phyloP scores from a whole-genome alignment of 2,329 filamentous ascomycete genomes.

The Fusarium sp. region DNA sequence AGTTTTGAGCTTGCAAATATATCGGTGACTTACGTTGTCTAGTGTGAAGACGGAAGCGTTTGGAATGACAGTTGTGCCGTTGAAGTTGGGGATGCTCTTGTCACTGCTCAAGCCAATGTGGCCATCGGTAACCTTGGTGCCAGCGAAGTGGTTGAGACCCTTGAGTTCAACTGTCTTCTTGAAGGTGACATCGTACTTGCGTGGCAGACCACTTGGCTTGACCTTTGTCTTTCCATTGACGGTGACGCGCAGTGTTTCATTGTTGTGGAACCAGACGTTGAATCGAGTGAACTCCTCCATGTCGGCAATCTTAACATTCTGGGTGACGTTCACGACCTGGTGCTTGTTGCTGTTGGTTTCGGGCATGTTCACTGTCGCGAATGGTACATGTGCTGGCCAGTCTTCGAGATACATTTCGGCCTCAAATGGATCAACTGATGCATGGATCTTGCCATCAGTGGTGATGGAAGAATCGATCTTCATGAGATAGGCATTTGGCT shows the following conservation, averaged over 20 bases:
- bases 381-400: constrained; percentile 58
- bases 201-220: constrained; percentile 61
- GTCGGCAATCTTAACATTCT: constrained; percentile 60
- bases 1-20: background rate
- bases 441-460: constrained; percentile 63
- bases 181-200: constrained; percentile 63
- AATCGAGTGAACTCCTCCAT: constrained; percentile 63
- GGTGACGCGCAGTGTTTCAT: constrained; percentile 61
- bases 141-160: constrained; percentile 66
- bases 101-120: constrained; percentile 56
- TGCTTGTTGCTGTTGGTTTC: constrained; percentile 60
- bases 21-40: constrained; percentile 63
- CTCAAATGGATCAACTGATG: constrained; percentile 61
- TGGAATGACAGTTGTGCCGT: constrained; percentile 68
- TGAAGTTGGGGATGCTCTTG: constrained; percentile 67
- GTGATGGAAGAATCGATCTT: constrained; percentile 66
- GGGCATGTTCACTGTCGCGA: constrained; percentile 64
- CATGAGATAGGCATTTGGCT: constrained; percentile 59
- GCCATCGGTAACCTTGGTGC: constrained; percentile 63
- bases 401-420: constrained; percentile 67
- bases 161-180: constrained; percentile 65
- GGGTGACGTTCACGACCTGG: constrained; percentile 64
- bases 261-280: constrained; percentile 65
- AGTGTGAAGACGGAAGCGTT: constrained; percentile 73
- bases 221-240: constrained; percentile 64